Base-by-base conservation (phyloP, 306 rosid species). In the Gleditsia sinensis region DNA sequence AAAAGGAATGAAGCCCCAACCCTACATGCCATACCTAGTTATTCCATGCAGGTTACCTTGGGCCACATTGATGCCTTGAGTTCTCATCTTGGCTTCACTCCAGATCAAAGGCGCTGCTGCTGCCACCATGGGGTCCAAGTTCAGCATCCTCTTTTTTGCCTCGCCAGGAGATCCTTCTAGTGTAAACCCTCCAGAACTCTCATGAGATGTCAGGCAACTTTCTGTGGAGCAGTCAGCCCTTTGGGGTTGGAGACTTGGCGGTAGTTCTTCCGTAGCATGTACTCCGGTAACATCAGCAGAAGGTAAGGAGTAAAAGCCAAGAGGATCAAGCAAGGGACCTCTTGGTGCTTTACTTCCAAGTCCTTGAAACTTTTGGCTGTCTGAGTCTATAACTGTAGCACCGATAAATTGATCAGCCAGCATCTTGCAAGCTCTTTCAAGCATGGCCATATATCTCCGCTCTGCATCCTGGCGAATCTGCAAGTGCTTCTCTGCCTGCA, bases 341-440 rank as follows among this genome's bases (percentile, higher is more conserved):
- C 91, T 87, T 4, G 86, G 77, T 60, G 82, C 69, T 84, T 86
- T 94, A 25, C 69, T 82, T 58, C 79, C 95, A 68, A 50, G 74
- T 75, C 80, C 95, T 75, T 87, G 93, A 66, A 83, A 75, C 69
- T 87, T 89, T 69, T 90, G 94, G 83, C 46, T 80, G 49, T 88
- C 88, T 1, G 93, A 86, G 83, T 88, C 92, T 32, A 82, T 80
- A 21, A 86, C 86, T 4, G 92, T 75, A 73, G 92, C 90, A 63
- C 95, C 89, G 21, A 94, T 84, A 59, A 92, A 90, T 55, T 94
- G 97, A 83, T 94, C 96, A 17, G 96, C 99, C 24, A 94, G 89
- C 96, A 94, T 92, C 85, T 90, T 92, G 84, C 99, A 94, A 63
- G 99, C 97, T 84, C 95, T 90, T 86, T 94, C 99, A 27, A 94